These are phyloP conservation scores for Tricholoma flavovirens DNA, from an alignment of 768 basidiomycete genomes.

Conservation along the genomic window DNA sequence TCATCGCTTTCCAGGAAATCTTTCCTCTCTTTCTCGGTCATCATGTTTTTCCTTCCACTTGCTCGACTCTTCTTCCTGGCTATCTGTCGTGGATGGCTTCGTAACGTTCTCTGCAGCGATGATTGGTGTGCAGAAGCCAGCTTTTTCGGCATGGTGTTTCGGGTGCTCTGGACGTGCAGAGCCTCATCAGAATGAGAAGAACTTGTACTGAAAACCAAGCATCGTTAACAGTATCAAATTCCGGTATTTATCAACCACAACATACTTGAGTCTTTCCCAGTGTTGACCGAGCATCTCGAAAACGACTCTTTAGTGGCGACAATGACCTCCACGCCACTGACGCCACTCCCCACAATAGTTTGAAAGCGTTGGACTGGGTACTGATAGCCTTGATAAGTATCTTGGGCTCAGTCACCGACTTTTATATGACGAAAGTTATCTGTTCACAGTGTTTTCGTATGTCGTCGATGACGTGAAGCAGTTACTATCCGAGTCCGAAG, in stretches of 20 bases:
- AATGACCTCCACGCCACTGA: not conserved
- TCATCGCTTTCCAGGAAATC: constrained; percentile 1
- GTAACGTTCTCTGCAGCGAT: not conserved
- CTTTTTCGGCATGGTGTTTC: not conserved
- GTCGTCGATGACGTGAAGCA: too few species aligned
- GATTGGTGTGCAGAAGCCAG: not conserved
- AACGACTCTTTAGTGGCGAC: not conserved
- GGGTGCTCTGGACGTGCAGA: not conserved
- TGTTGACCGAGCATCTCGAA: not conserved
- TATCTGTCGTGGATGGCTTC: not conserved
- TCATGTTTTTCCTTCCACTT: not conserved
- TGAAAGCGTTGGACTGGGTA: not conserved
- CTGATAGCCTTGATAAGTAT: too few species aligned
- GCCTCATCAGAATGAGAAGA: not conserved
- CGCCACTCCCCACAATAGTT: not conserved
- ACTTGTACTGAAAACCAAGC: not conserved
- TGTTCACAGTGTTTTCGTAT: not conserved
- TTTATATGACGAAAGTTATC: too few species aligned
- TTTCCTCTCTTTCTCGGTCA: not conserved
- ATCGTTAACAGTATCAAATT: not conserved
- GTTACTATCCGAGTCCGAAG: too few species aligned
- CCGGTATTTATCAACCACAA: not conserved
- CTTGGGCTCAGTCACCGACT: too few species aligned
- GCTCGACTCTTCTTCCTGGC: not conserved
- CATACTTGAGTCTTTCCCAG: not conserved